A percentile compares a stretch with the other conserved stretches of the same genome.
phyloP scores from a whole-genome alignment of 2,329 filamentous ascomycete genomes.

The Pseudogymnoascus sp. region DNA sequence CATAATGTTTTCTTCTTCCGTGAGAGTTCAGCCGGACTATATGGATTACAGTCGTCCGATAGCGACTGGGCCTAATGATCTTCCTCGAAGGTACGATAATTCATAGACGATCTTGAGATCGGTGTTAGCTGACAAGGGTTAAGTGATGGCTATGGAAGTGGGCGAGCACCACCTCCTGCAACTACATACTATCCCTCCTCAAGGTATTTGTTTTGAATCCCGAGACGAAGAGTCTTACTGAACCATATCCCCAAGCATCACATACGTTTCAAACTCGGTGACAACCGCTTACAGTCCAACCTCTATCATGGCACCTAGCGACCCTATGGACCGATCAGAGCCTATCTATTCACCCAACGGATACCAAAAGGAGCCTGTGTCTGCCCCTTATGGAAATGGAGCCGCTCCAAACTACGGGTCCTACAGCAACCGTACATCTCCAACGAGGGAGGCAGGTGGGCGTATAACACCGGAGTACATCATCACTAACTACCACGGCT shows the following conservation, averaged over 20 bases:
- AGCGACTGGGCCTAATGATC: slow-evolving; percentile 19
- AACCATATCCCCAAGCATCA: slow-evolving; percentile 22
- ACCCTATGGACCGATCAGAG: slow-evolving; percentile 20
- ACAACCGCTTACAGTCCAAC: slow-evolving; percentile 22
- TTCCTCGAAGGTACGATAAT: slow-evolving; percentile 26
- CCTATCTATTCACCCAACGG: slow-evolving; percentile 24
- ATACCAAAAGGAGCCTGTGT: slow-evolving; percentile 22
- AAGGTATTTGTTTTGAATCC: slow-evolving; percentile 23
- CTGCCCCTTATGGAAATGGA: slow-evolving; percentile 23
- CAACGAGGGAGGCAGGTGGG: slow-evolving; percentile 26
- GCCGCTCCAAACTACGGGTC: slow-evolving; percentile 24
- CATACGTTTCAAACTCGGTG: slow-evolving; percentile 21
- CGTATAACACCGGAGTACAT: slow-evolving; percentile 28
- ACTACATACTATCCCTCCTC: slow-evolving; percentile 24
- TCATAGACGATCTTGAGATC: slow-evolving; percentile 8
- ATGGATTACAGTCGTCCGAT: slow-evolving; percentile 17
- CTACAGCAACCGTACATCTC: slow-evolving; percentile 21
- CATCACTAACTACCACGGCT: slow-evolving; percentile 37
- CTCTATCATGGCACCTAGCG: slow-evolving; percentile 16
- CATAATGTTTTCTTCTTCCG: slow-evolving; percentile 7
- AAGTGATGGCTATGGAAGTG: slow-evolving; percentile 23
- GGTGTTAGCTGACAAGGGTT: slow-evolving; percentile 19
- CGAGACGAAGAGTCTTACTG: slow-evolving; percentile 18
- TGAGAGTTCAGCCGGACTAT: slow-evolving; percentile 26
- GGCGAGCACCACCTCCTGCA: slow-evolving; percentile 13